Conservation (phyloP, 768 basidiomycete species). For the Boletales sp. region DNA sequence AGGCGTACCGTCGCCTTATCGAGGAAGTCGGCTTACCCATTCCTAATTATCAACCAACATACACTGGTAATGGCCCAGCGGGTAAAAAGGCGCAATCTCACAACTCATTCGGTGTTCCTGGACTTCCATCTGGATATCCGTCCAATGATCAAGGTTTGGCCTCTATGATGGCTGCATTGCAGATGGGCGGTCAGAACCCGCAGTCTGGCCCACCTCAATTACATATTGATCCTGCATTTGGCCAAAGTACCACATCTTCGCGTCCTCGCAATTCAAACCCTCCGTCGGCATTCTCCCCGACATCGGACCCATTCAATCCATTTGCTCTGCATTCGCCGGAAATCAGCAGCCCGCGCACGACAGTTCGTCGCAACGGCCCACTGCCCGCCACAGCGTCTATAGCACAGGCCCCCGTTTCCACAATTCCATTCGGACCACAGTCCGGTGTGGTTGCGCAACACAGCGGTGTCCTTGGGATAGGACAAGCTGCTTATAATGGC, state of each 20-base stretch:
- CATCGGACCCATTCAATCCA: constrained; percentile 55
- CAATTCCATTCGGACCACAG: constrained; percentile 54
- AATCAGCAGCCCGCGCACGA: constrained; percentile 46
- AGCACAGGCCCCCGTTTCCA: constrained; percentile 25
- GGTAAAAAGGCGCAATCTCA: constrained; percentile 56
- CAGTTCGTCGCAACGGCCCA: constrained; percentile 43
- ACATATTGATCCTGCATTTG: constrained; percentile 65
- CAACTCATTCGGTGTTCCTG: constrained; percentile 63
- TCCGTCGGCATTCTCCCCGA: constrained; percentile 47
- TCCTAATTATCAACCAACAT: constrained; percentile 81
- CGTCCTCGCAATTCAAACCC: constrained; percentile 45
- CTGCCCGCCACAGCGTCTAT: constrained; percentile 32
- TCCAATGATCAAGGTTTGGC: constrained; percentile 82
- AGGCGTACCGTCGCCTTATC: constrained; percentile 89
- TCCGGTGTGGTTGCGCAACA: constrained; percentile 59
- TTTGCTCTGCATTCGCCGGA: constrained; percentile 52
- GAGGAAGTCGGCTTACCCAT: constrained; percentile 93
- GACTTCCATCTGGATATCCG: constrained; percentile 75
- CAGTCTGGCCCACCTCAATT: constrained; percentile 75
- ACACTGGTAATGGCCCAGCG: constrained; percentile 56
- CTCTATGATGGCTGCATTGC: constrained; percentile 90
- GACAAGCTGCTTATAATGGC: constrained; percentile 59
- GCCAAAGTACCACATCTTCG: constrained; percentile 38
- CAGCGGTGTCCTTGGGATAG: constrained; percentile 58
- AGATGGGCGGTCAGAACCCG: constrained; percentile 86